Percentiles rank a stretch among this genome's conserved stretches.
Evolutionary conservation across 805 yeast species (phyloP).

Genomic region (Suhomyces sp.): DNA sequence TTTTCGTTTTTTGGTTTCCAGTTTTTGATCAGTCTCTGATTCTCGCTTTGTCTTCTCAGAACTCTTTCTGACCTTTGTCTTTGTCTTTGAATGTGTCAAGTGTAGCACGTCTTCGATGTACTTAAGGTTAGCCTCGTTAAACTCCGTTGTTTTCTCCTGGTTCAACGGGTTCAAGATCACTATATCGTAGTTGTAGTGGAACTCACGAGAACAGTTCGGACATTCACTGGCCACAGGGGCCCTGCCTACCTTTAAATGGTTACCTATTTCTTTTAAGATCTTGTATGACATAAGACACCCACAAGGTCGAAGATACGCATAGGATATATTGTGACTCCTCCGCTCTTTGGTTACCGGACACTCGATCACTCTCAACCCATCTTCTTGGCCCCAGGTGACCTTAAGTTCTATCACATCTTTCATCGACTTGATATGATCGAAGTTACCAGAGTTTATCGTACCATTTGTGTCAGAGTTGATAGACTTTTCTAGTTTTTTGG

Average conservation of each 20-base stretch:
- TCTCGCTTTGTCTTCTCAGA: constrained; percentile 1
- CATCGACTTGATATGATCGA: constrained; percentile 21
- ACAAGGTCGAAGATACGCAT: constrained; percentile 35
- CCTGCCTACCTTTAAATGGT: constrained; percentile 6
- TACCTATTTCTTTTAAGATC: constrained; percentile 19
- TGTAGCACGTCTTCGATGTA: constrained; percentile 1
- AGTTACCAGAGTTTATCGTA: background rate
- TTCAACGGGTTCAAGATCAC: constrained; percentile 31
- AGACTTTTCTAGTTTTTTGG: too few relatives aligned
- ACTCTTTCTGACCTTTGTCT: constrained; percentile 11
- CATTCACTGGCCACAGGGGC: constrained; percentile 21
- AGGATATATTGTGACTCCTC: constrained; percentile 15
- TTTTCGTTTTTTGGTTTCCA: background rate
- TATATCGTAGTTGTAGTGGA: constrained; percentile 26
- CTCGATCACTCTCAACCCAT: constrained; percentile 14
- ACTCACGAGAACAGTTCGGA: constrained; percentile 30
- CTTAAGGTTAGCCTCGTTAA: constrained; percentile 4
- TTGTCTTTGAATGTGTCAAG: constrained; percentile 27
- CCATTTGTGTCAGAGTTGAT: too few relatives aligned
- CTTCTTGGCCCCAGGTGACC: constrained; percentile 18
- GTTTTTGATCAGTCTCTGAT: background rate
- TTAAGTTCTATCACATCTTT: constrained; percentile 27
- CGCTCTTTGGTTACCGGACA: constrained; percentile 34
- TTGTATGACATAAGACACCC: constrained; percentile 38
- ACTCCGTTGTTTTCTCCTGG: constrained; percentile 7